phyloP scores from a whole-genome alignment of 2,329 filamentous ascomycete species.

The Colletotrichum noveboracense region DNA sequence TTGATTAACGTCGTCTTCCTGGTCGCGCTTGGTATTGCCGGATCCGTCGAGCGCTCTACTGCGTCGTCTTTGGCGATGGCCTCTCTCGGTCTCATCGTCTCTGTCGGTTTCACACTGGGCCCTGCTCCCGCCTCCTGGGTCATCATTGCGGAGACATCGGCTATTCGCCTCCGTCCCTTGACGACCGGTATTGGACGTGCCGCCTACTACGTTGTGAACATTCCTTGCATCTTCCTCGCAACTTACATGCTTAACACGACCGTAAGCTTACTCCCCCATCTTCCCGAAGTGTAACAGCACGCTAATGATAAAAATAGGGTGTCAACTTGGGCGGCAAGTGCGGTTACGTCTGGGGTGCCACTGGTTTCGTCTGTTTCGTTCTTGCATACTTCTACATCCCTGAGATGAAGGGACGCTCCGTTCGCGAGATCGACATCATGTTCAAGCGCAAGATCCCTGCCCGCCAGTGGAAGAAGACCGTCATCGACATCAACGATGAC shows the following conservation, averaged over 20 bases:
- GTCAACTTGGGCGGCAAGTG: conserved; percentile 57
- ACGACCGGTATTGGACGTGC: conserved; percentile 70
- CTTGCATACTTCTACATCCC: conserved; percentile 54
- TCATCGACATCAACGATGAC: conserved; percentile 64
- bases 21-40: conserved; percentile 64
- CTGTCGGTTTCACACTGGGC: conserved; percentile 67
- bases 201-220: conserved; percentile 68
- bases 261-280: conserved; percentile 31
- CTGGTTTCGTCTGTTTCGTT: conserved; percentile 59
- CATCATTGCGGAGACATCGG: conserved; percentile 71
- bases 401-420: conserved; percentile 63
- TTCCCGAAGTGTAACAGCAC: background rate
- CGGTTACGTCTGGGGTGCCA: conserved; percentile 65
- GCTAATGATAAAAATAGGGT: conserved; percentile 34
- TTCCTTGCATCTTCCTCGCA: conserved; percentile 69
- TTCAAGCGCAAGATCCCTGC: conserved; percentile 59
- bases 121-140: conserved; percentile 70
- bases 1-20: conserved; percentile 58
- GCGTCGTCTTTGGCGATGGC: conserved; percentile 60
- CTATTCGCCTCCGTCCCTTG: conserved; percentile 68
- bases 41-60: conserved; percentile 42
- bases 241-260: conserved; percentile 66
- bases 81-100: conserved; percentile 67
- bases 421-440: conserved; percentile 66
- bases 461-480: conserved; percentile 60